phyloP scores from a whole-genome alignment of 306 rosid genomes.

The Phaseolus lunatus region DNA sequence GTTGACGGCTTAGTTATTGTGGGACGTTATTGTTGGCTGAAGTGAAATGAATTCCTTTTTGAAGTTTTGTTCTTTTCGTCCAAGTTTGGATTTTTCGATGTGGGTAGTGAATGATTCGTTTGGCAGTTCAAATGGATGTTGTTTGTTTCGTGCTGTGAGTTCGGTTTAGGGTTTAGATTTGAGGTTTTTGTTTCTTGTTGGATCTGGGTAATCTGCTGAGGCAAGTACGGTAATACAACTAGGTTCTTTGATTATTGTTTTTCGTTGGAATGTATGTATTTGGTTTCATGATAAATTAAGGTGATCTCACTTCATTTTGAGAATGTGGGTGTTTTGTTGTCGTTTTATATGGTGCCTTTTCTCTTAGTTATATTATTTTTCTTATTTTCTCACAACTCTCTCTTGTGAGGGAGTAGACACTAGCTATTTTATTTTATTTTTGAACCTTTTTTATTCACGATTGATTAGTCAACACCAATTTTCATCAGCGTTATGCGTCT shows the following conservation, averaged over 20 bases:
- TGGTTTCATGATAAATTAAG: slow-evolving; percentile 9
- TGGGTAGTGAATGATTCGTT: slow-evolving; percentile 21
- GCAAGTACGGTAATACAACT: slow-evolving; percentile 25
- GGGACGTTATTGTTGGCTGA: not conserved
- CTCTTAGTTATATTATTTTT: slow-evolving; percentile 1
- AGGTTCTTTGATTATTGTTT: slow-evolving; percentile 15
- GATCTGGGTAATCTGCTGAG: slow-evolving; percentile 41
- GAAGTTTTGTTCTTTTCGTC: not conserved
- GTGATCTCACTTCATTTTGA: slow-evolving; percentile 26
- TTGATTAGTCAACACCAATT: slow-evolving; percentile 23
- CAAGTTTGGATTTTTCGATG: slow-evolving; percentile 13
- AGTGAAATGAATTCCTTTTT: slow-evolving; percentile 11
- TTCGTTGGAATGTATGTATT: slow-evolving; percentile 8
- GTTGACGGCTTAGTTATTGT: slow-evolving; percentile 2
- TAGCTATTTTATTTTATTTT: not conserved
- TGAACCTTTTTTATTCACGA: slow-evolving; percentile 23
- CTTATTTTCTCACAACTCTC: slow-evolving; percentile 4
- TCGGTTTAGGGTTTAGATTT: slow-evolving; percentile 62
- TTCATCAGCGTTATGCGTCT: slow-evolving; percentile 15
- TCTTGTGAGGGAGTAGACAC: not conserved
- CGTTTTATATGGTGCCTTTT: not conserved
- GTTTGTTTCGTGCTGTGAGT: slow-evolving; percentile 21
- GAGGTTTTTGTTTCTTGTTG: slow-evolving; percentile 42
- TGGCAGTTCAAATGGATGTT: slow-evolving; percentile 40
- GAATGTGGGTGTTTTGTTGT: slow-evolving; percentile 21